Base-by-base conservation (phyloP, 2,329 filamentous ascomycete genomes). In the Xylariomycetidae sp. region DNA sequence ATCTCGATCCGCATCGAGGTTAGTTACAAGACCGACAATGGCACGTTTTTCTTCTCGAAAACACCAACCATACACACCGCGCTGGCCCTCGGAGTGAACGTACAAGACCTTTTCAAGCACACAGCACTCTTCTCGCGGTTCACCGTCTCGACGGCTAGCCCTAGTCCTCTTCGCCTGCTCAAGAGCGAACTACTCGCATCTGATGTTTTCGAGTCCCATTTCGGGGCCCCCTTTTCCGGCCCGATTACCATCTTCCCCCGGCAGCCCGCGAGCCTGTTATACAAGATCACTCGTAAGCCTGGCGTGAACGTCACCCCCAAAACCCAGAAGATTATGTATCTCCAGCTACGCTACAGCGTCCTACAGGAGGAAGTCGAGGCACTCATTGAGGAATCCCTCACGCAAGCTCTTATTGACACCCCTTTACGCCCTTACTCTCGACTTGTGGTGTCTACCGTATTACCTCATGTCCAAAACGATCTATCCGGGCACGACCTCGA, bases 91-190 rank as follows among this genome's bases (percentile, higher is more conserved):
- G 89, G 90, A 3, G 92, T 98, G 42, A 97, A 97, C 45, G 92
- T 98, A 5, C 89, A 97, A 51, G 92, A 98, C 49, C 78, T 94
- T 17, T 97, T 97, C 67, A 94, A 95, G 55, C 79, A 87, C 42
- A 66, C 80, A 6, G 72, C 78, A 0, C 70, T 97, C 0, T 92
- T 92, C 53, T 96, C 89, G 0, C 82, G 83, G 8, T 98, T 98
- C 57, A 94, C 86, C 11, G 82, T 98, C 33, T 88, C 87, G 10
- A 88, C 89, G 0, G 83, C 87, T 1, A 86, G 73, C 36, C 58
- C 75, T 16, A 80, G 82, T 18, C 92, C 92, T 0, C 59, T 97
- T 8, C 75, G 84, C 4, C 64, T 98, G 6, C 70, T 85, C 28
- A 74, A 74, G 34, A 86, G 85, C 44, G 71, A 78, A 33, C 72